Evolutionary conservation across 2,329 filamentous ascomycete genomes (phyloP).

Genomic region (Alternaria postmessia): DNA sequence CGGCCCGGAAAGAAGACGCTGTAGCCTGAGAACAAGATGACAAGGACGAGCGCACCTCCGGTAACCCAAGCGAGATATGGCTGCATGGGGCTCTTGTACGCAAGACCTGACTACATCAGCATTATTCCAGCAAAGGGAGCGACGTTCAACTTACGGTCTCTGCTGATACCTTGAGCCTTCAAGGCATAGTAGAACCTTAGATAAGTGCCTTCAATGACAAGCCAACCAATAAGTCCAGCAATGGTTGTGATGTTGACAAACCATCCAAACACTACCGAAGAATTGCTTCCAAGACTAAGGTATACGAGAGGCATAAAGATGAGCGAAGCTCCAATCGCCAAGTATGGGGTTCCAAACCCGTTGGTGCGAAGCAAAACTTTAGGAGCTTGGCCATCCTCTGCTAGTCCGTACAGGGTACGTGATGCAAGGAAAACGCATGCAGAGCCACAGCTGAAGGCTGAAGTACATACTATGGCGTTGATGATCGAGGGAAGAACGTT

Average conservation of each 20-base stretch:
- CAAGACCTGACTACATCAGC: background rate
- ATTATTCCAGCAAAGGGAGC: background rate
- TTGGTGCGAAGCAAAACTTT: conserved; percentile 35
- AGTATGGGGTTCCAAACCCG: conserved; percentile 74
- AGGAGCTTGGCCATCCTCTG: conserved; percentile 25
- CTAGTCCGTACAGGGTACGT: conserved; percentile 26
- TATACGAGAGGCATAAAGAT: conserved; percentile 66
- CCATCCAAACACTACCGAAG: conserved; percentile 65
- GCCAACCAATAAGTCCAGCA: conserved; percentile 60
- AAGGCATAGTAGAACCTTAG: conserved; percentile 59
- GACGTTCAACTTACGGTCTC: conserved; percentile 1
- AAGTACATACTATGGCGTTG: conserved; percentile 77
- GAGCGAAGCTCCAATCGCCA: conserved; percentile 68
- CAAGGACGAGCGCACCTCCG: conserved; percentile 52
- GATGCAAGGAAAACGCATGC: conserved; percentile 11
- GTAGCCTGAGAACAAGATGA: conserved; percentile 78
- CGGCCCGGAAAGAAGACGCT: conserved; percentile 71
- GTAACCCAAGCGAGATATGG: conserved; percentile 5
- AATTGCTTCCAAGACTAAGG: conserved; percentile 53
- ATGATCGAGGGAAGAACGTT: conserved; percentile 72
- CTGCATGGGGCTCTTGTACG: conserved; percentile 9
- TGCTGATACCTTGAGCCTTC: conserved; percentile 57
- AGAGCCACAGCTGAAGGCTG: conserved; percentile 56
- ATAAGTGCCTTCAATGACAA: conserved; percentile 61
- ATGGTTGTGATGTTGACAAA: conserved; percentile 71